Base-by-base conservation (phyloP, 495 filamentous ascomycete species). In the Peziza echinospora region DNA sequence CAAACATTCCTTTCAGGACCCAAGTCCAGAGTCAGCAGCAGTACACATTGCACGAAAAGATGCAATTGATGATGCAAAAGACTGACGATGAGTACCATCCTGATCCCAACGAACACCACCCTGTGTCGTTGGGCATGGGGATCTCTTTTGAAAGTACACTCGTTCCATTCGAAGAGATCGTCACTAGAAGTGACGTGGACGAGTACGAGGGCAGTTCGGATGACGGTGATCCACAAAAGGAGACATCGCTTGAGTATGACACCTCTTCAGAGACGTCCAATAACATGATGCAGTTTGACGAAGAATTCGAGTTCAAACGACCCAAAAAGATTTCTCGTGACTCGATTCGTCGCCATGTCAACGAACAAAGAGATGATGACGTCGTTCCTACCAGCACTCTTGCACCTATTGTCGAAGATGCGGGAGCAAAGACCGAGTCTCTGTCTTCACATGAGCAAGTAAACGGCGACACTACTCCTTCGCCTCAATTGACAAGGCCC, bases 31-130 rank as follows among this genome's bases (percentile, higher is more conserved):
- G 30, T 6, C 1, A 37, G 30, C 30, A 37, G 30, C 76, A 71
- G 22, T 80, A 87, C 78, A 69, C 82, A 3, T 64, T 92, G 4
- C 82, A 92, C 54, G 84, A 92, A 45, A 68, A 82, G 23, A 68
- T 92, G 23, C 73, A 72, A 49, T 70, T 89, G 23, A 85, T 91
- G 82, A 80, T 82, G 76, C 62, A 65, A 42, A 71, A 72, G 57
- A 53, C 64, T 4, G 63, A 64, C 22, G 64, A 64, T 9, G 72
- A 73, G 51, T 62, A 70, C 43, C 73, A 81, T 48, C 68, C 72
- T 21, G 75, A 79, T 56, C 66, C 30, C 13, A 37, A 37, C 30
- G 30, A 11, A 17, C 30, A 37, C 19, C 30, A 17, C 19, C 13
- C 30, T 13, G 13, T 4, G 13, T 11, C 13, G 30, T 3, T 17